Evolutionary conservation across 2,329 filamentous ascomycete species (phyloP), one percentile per base, ranked within the genome.

Genomic region (Hypoxylon sp.): DNA sequence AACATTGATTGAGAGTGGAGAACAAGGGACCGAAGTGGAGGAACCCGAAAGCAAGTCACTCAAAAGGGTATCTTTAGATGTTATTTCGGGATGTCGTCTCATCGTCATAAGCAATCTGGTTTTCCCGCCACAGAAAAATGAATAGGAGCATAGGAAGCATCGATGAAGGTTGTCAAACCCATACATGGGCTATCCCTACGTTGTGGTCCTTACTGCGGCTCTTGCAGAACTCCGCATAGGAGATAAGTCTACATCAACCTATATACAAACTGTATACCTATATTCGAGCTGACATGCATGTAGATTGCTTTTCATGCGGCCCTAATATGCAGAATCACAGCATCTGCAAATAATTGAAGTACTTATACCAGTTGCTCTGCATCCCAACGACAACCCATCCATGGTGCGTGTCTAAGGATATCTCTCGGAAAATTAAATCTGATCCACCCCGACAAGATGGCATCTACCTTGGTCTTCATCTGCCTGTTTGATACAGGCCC

Each of bases 21-120:
- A 70, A 67, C 63, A 72, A 72, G 66, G 73, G 69, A 55, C 57
- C 53, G 66, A 68, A 72, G 74, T 76, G 74, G 75, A 73, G 72
- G 72, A 68, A 57, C 74, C 15, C 71, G 72, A 68, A 76, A 75
- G 74, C 75, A 75, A 65, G 68, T 72, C 63, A 72, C 73, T 73
- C 71, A 69, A 75, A 75, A 72, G 35, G 68, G 67, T 56, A 42
- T 42, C 2, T 15, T 7, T 7, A 44, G n/a, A 6, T 17, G 15
- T 15, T 17, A 67, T 44, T 62, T 67, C 55, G 67, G 24, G 24
- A 71, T 68, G 66, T 69, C 51, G 62, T 71, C 54, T 57, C 46
- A 50, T 65, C 51, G 62, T 65, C 57, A 68, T 59, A 55, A 47
- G 54, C 61, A 65, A 65, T 57, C 65, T 62, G 51, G 37, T 50